A percentile compares a stretch with the other conserved stretches of the same genome.
These are phyloP conservation scores for Cryphonectria parasitica DNA, from an alignment of 2,329 filamentous ascomycete genomes.

Conservation along the genomic window DNA sequence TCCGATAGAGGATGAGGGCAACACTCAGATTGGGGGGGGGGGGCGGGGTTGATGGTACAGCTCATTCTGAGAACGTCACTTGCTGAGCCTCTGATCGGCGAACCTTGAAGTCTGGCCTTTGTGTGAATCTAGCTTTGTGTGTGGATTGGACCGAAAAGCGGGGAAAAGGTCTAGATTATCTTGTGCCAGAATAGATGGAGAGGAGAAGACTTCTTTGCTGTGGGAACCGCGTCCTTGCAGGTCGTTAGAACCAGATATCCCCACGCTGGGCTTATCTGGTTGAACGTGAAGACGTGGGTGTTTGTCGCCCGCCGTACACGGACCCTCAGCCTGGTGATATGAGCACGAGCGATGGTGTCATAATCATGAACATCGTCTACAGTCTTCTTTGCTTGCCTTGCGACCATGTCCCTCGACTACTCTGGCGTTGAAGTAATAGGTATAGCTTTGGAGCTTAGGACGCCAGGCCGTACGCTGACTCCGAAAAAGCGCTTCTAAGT, in stretches of 20 bases:
- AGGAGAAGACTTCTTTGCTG: neutral
- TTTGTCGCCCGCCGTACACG: neutral
- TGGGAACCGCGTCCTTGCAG: neutral
- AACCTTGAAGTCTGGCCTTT: neutral
- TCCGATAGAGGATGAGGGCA: neutral
- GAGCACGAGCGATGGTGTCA: conserved; percentile 6
- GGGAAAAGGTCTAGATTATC: neutral
- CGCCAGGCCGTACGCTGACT: neutral
- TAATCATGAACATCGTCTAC: neutral
- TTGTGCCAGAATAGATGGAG: neutral
- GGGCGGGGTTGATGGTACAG: neutral
- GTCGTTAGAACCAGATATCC: neutral
- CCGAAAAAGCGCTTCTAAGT: neutral
- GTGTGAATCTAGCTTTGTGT: neutral
- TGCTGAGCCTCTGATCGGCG: neutral
- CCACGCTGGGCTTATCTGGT: neutral
- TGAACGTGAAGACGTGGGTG: neutral
- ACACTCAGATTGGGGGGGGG: neutral
- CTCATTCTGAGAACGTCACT: neutral
- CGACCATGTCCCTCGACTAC: neutral
- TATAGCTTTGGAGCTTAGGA: neutral
- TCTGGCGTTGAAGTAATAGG: neutral
- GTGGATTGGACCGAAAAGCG: neutral
- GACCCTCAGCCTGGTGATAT: neutral
- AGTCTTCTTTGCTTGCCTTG: neutral